A percentile compares a stretch with the other conserved stretches of the same genome.
These are phyloP conservation scores for Amborella trichopoda DNA, from an alignment of 164 flowering plant genomes.

Conservation along the genomic window DNA sequence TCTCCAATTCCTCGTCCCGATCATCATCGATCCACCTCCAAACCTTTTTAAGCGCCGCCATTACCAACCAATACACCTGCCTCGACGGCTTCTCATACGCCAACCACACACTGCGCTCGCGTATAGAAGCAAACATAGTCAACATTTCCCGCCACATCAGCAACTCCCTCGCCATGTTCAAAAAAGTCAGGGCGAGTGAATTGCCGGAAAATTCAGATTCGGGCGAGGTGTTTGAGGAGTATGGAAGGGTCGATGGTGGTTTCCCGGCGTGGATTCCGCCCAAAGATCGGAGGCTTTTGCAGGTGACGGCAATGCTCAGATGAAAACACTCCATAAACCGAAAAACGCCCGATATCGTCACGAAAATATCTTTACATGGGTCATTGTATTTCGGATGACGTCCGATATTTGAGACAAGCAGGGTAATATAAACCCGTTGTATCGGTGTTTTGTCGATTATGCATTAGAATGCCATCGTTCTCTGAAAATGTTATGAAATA, in stretches of 20 bases:
- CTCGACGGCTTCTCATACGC: conserved; percentile 68
- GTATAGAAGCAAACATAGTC: conserved; percentile 21
- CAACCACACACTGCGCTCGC: conserved; percentile 14
- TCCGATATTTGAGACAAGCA: too few relatives aligned
- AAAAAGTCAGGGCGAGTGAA: conserved; percentile 23
- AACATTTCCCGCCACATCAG: conserved; percentile 47
- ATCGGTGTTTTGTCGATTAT: too few relatives aligned
- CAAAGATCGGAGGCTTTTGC: conserved; percentile 35
- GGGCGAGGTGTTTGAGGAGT: conserved; percentile 27
- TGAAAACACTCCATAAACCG: too few relatives aligned
- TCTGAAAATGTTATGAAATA: too few relatives aligned
- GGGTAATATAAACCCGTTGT: too few relatives aligned
- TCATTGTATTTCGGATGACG: too few relatives aligned
- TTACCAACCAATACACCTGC: conserved; percentile 82
- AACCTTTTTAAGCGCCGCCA: conserved; percentile 66
- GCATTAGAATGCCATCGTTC: too few relatives aligned
- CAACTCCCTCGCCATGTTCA: conserved; percentile 59
- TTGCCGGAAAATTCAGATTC: background rate
- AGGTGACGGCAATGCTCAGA: too few relatives aligned
- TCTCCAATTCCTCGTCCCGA: conserved; percentile 17
- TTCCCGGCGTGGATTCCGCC: conserved; percentile 56
- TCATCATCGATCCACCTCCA: conserved; percentile 28
- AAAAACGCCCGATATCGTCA: too few relatives aligned
- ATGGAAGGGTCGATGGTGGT: conserved; percentile 27
- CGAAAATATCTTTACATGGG: too few relatives aligned